A percentile compares a stretch with the other conserved stretches of the same genome.
Evolutionary conservation across 441 rosid genomes (phyloP).

Genomic region (Raphanus hybrid): DNA sequence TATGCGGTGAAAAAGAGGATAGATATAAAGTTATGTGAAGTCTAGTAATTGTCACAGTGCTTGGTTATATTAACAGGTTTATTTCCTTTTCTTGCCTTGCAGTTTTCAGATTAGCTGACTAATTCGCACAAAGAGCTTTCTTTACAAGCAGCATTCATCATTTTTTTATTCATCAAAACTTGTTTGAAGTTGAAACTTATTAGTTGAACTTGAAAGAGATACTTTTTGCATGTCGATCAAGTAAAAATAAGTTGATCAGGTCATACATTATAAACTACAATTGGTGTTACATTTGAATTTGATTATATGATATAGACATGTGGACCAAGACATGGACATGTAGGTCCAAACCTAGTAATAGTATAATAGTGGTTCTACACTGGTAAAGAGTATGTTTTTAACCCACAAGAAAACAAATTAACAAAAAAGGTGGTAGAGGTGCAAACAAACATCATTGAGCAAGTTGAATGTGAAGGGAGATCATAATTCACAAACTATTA

Average conservation of each 20-base stretch:
- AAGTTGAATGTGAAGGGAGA: background rate
- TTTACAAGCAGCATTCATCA: background rate
- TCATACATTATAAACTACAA: constrained; percentile 6
- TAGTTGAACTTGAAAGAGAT: background rate
- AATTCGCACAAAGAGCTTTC: background rate
- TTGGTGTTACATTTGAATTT: background rate
- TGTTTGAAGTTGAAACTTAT: background rate
- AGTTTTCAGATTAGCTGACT: background rate
- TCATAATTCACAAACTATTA: background rate
- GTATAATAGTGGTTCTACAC: background rate
- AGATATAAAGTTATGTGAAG: too few relatives aligned
- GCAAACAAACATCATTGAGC: background rate
- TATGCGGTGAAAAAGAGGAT: too few relatives aligned
- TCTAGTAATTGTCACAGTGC: constrained; percentile 27
- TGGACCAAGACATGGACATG: background rate
- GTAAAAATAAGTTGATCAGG: background rate
- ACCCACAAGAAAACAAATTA: background rate
- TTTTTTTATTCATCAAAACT: background rate
- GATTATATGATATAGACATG: background rate
- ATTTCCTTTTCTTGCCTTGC: background rate
- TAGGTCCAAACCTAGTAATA: background rate
- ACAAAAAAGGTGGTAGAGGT: too few relatives aligned
- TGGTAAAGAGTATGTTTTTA: background rate
- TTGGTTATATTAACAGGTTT: constrained; percentile 28
- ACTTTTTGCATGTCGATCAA: background rate